Evolutionary conservation across 1,284 basidiomycete genomes (phyloP).

Genomic region (Sanghuangporus baumii): DNA sequence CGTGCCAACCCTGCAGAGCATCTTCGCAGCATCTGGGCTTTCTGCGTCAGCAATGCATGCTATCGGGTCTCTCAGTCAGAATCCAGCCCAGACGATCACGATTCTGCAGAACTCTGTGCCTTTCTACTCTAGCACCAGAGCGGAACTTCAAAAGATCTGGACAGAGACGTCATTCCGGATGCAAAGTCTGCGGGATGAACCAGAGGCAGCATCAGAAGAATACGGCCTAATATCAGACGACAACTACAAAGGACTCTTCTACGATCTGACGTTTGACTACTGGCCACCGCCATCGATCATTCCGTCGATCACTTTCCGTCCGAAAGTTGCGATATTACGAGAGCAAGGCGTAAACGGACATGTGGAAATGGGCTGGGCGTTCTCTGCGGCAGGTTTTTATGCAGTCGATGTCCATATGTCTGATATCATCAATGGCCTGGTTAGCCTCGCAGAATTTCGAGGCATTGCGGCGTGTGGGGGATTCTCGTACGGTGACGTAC

Average conservation of each 20-base stretch:
- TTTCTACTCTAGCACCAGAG: slow-evolving; percentile 65
- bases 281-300: slow-evolving; percentile 32
- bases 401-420: slow-evolving; percentile 98
- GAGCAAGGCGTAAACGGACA: slow-evolving; percentile 99
- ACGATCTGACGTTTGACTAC: slow-evolving; percentile 67
- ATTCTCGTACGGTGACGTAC: slow-evolving; percentile 98
- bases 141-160: slow-evolving; percentile 81
- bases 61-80: slow-evolving; percentile 60
- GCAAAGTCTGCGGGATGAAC: slow-evolving; percentile 87
- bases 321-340: slow-evolving; percentile 91
- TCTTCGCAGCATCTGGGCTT: slow-evolving; percentile 69
- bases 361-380: slow-evolving; percentile 98
- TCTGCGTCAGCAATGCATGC: slow-evolving; percentile 68
- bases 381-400: slow-evolving; percentile 89
- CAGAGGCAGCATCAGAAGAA: slow-evolving; percentile 75
- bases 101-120: slow-evolving; percentile 49
- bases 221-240: slow-evolving; percentile 70
- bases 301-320: slow-evolving; percentile 38
- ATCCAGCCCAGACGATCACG: slow-evolving; percentile 56
- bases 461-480: slow-evolving; percentile 96
- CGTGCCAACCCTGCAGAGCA: slow-evolving; percentile 50
- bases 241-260: slow-evolving; percentile 67
- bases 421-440: slow-evolving; percentile 77
- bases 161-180: slow-evolving; percentile 92
- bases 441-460: slow-evolving; percentile 66